A percentile compares a stretch with the other conserved stretches of the same genome.
These are phyloP conservation scores for Prunus salicina DNA, from an alignment of 306 rosid species.

Conservation along the genomic window DNA sequence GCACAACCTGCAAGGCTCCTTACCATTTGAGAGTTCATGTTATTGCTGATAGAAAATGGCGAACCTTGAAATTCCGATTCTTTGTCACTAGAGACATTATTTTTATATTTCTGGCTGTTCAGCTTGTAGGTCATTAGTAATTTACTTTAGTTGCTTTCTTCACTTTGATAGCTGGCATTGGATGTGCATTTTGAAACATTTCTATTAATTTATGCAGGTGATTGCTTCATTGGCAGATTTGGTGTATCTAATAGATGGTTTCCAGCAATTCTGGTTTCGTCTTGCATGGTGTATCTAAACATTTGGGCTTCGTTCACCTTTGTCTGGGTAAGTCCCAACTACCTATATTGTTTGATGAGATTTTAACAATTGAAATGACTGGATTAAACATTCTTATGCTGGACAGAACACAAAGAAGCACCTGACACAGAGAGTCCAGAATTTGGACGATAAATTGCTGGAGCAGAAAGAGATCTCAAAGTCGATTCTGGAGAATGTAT, in stretches of 20 bases:
- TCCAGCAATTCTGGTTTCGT: conserved; percentile 84
- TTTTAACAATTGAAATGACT: no score
- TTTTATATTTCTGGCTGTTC: conserved; percentile 83
- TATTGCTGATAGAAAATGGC: conserved; percentile 96
- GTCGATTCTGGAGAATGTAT: no score
- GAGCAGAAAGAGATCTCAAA: no score
- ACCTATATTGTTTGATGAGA: no score
- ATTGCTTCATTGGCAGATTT: conserved; percentile 78
- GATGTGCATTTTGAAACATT: conserved; percentile 5
- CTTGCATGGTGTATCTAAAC: conserved; percentile 56
- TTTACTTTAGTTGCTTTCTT: conserved; percentile 14
- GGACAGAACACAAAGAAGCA: no score
- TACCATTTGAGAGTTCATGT: conserved; percentile 93
- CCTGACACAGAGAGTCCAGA: no score
- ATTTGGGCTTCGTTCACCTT: no score
- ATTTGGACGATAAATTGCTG: no score
- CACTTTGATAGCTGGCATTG: conserved; percentile 3
- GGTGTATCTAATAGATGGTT: conserved; percentile 80
- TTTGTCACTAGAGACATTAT: conserved; percentile 94
- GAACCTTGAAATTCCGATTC: conserved; percentile 91
- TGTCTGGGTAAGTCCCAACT: no score
- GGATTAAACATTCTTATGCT: no score
- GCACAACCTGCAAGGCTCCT: conserved; percentile 98
- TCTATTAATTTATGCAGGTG: conserved; percentile 49
- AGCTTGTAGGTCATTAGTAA: conserved; percentile 72